Evolutionary conservation across 1,284 basidiomycete genomes (phyloP).

Genomic region (Mycena citricolor): DNA sequence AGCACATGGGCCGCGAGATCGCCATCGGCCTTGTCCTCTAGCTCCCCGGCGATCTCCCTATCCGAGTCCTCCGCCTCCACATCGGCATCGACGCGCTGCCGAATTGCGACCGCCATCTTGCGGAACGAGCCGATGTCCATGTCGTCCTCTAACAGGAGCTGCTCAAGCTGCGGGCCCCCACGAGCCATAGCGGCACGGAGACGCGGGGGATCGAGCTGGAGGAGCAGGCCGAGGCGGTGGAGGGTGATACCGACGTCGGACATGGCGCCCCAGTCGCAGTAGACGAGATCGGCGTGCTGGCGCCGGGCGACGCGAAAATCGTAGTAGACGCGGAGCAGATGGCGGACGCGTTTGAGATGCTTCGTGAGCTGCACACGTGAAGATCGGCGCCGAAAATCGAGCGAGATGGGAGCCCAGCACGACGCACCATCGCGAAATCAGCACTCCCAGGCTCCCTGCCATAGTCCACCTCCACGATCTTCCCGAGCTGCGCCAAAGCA

Average conservation of each 20-base stretch:
- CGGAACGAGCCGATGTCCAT: constrained; percentile 31
- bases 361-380: constrained; percentile 24
- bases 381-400: neutral
- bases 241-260: constrained; percentile 27
- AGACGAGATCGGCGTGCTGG: constrained; percentile 25
- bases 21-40: constrained; percentile 19
- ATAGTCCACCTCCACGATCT: constrained; percentile 24
- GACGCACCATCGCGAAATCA: too few relatives aligned
- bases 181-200: constrained; percentile 25
- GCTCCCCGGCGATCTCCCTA: constrained; percentile 17
- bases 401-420: too few relatives aligned
- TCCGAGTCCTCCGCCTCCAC: constrained; percentile 28
- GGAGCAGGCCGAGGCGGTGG: constrained; percentile 27
- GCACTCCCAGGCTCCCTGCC: constrained; percentile 9
- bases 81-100: constrained; percentile 23
- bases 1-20: constrained; percentile 30
- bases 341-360: constrained; percentile 27
- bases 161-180: constrained; percentile 26
- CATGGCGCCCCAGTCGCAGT: constrained; percentile 28
- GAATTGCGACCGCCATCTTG: constrained; percentile 16
- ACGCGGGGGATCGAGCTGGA: constrained; percentile 27
- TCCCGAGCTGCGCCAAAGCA: constrained; percentile 20
- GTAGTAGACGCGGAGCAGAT: constrained; percentile 31
- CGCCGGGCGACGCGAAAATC: constrained; percentile 22
- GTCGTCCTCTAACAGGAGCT: constrained; percentile 29